Percentiles rank a stretch among this genome's conserved stretches.
phyloP scores from a whole-genome alignment of 2,329 filamentous ascomycete genomes.

The Sporothrix humicola region DNA sequence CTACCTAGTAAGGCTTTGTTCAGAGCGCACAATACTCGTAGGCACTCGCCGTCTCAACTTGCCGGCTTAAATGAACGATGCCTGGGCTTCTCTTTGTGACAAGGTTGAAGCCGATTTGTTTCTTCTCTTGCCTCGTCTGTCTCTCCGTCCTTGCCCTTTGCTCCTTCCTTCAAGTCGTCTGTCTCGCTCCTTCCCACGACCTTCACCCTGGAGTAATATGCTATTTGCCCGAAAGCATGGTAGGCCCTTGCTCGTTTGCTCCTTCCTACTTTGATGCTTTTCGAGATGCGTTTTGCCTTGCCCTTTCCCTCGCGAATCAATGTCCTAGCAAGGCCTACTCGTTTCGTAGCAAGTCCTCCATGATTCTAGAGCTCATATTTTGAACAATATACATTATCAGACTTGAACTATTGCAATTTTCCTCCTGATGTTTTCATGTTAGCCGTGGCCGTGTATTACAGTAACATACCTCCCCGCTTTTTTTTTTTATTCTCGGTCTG shows the following conservation, averaged over 20 bases:
- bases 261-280: not conserved
- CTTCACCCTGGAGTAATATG: constrained; percentile 2
- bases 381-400: not conserved
- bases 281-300: not conserved
- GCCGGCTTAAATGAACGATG: not conserved
- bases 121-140: constrained; percentile 12
- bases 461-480: not conserved
- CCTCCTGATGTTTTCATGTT: constrained; percentile 16
- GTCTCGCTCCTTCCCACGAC: constrained; percentile 1
- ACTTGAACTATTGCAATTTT: not conserved
- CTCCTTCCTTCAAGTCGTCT: constrained; percentile 8
- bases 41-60: constrained; percentile 15
- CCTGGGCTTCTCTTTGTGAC: constrained; percentile 5
- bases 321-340: not conserved
- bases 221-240: not conserved
- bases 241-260: not conserved
- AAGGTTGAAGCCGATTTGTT: constrained; percentile 8
- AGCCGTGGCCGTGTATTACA: constrained; percentile 19
- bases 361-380: not conserved
- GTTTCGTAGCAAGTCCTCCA: not conserved
- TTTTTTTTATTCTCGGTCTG: not conserved
- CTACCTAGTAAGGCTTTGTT: not conserved
- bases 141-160: not conserved
- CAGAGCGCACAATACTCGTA: not conserved
- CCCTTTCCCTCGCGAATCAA: constrained; percentile 6